phyloP scores from a whole-genome alignment of 2,329 filamentous ascomycete species.

The Fusarium equiseti region DNA sequence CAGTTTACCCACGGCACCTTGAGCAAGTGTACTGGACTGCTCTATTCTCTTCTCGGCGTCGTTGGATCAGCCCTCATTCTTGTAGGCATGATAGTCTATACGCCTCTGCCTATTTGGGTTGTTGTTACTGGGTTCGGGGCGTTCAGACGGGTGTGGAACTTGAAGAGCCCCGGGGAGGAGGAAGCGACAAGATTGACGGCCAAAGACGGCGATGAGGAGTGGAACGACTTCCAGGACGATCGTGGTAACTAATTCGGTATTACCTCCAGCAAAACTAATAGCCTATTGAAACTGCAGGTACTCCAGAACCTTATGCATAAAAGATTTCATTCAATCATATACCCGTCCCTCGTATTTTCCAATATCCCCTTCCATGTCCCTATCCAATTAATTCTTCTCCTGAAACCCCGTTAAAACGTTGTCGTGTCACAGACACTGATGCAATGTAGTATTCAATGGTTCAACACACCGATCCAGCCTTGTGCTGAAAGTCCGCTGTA shows the following conservation, averaged over 20 bases:
- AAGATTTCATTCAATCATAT: conserved; percentile 17
- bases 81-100: neutral
- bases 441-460: conserved; percentile 22
- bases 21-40: neutral
- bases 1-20: conserved; percentile 12
- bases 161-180: conserved; percentile 24
- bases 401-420: conserved; percentile 1
- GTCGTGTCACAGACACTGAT: conserved; percentile 30
- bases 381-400: neutral
- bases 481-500: conserved; percentile 11
- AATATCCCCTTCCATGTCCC: neutral
- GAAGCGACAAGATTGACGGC: conserved; percentile 14
- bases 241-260: conserved; percentile 7
- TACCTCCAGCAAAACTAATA: neutral
- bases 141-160: conserved; percentile 25
- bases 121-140: conserved; percentile 30
- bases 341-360: conserved; percentile 6
- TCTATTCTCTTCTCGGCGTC: neutral
- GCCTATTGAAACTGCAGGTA: conserved; percentile 13
- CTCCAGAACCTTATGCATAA: conserved; percentile 17
- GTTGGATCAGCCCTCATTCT: conserved; percentile 11
- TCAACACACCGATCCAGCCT: conserved; percentile 26
- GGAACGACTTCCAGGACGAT: conserved; percentile 27
- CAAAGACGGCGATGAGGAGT: conserved; percentile 19
- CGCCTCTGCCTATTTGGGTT: conserved; percentile 30